Base-by-base conservation (phyloP, 176 grass and related monocot species). In the Paspalum notatum region DNA sequence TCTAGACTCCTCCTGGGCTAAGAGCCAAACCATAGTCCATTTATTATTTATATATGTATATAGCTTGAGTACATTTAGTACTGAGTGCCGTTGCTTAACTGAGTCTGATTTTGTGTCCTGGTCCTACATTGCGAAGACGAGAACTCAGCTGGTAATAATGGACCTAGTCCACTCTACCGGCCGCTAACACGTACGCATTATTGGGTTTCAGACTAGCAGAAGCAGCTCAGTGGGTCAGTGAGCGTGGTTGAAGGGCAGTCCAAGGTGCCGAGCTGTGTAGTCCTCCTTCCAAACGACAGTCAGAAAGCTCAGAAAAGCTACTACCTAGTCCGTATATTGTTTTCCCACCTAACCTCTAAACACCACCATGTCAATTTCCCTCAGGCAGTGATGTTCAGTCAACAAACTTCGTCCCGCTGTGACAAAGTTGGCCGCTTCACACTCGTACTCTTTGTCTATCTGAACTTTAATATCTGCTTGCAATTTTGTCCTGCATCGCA, bases 241-340 rank as follows among this genome's bases (percentile, higher is more conserved):
- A 87, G 49, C 66, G 58, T 57, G 49, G 45, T 71, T 62, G 83
- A 78, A 61, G 74, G 65, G 20, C 43, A 20, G 14, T 59, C 12
- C 17, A 57, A 49, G 20, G 1, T n/a, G 57, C 57, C 8, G 24
- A 17, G 25, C 21, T 7, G 9, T 11, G 32, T 32, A 9, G 54
- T 56, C 0, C 20, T 12, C 11, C 46, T 2, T 56, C 54, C 20
- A 56, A 11, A 20, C 4, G 16, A 22, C 54, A 10, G 20, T 18
- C 20, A 62, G 22, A 64, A 72, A 44, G 26, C 5, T 10, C 7
- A 8, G 18, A 10, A 54, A 65, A 20, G 32, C 15, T 21, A 62
- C 1, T 7, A 3, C 40, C 3, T 6, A 4, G 6, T 42, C 18
- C 52, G 4, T 5, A 1, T 14, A 10, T 6, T 41, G 2, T 15